Evolutionary conservation across 306 rosid species (phyloP).

Genomic region (Corylus americana): DNA sequence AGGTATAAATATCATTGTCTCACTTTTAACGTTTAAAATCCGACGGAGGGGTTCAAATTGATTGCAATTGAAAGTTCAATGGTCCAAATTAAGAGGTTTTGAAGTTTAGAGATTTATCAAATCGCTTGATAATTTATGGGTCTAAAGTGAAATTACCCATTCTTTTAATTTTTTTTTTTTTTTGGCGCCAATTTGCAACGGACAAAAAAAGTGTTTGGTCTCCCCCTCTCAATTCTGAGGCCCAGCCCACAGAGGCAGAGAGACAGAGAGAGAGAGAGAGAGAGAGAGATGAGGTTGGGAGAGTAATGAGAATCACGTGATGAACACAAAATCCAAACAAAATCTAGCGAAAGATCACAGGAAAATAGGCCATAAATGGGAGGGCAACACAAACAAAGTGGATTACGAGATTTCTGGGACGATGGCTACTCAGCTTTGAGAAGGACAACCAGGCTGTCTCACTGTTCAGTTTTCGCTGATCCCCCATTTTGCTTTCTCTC

Average conservation of each 20-base stretch:
- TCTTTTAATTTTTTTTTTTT: too few species aligned
- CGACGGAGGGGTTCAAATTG: too few species aligned
- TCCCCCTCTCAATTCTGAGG: not conserved
- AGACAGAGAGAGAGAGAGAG: conserved; percentile 24
- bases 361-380: conserved; percentile 10
- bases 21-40: too few species aligned
- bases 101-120: too few species aligned
- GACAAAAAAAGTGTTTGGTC: not conserved
- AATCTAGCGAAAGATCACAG: conserved; percentile 38
- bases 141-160: too few species aligned
- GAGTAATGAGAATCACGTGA: conserved; percentile 63
- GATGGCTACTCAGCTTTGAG: conserved; percentile 49
- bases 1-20: too few species aligned
- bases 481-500: not conserved
- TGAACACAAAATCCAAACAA: conserved; percentile 51
- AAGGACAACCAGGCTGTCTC: conserved; percentile 35
- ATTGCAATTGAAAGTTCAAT: too few species aligned
- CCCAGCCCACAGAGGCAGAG: conserved; percentile 24
- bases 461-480: not conserved
- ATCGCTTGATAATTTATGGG: too few species aligned
- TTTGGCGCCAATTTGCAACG: not conserved
- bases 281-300: conserved; percentile 15
- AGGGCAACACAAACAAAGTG: conserved; percentile 13
- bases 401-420: conserved; percentile 45
- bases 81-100: too few species aligned